Percentiles rank a stretch among this genome's conserved stretches.
Conservation (phyloP, 305 asterid species). For the Coffea humblotiana region DNA sequence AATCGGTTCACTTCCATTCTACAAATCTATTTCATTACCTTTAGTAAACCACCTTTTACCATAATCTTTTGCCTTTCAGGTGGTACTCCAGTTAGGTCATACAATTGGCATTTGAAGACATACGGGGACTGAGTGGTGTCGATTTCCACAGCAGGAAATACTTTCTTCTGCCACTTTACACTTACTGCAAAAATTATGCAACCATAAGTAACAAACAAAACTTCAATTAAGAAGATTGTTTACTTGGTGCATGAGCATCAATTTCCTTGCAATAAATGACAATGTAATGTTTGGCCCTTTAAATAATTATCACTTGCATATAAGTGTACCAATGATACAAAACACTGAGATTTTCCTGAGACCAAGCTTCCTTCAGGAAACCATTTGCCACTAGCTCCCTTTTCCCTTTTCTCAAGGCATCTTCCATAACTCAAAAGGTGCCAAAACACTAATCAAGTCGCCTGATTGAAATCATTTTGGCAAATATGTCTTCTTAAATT, state of each 20-base stretch:
- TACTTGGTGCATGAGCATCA: neutral
- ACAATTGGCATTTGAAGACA: constrained; percentile 92
- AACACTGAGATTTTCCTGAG: neutral
- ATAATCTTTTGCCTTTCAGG: constrained; percentile 99
- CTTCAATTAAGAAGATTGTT: neutral
- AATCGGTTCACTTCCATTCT: neutral
- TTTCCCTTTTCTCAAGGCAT: neutral
- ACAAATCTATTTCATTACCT: constrained; percentile 43
- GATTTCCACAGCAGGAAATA: constrained; percentile 72
- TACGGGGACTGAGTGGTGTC: constrained; percentile 91
- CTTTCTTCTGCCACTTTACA: constrained; percentile 98
- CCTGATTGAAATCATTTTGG: neutral
- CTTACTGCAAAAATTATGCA: constrained; percentile 59
- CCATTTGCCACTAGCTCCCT: neutral
- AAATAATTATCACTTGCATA: too few species aligned
- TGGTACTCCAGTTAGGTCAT: constrained; percentile 96
- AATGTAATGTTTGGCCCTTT: neutral
- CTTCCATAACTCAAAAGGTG: neutral
- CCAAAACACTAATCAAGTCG: neutral
- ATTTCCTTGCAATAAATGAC: neutral
- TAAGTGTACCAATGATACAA: neutral
- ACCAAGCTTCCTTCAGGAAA: neutral
- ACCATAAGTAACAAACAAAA: neutral
- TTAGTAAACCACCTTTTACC: constrained; percentile 96
- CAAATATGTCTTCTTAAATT: neutral